Conservation (phyloP, 768 basidiomycete genomes). For the Cystofilobasidium ferigula region DNA sequence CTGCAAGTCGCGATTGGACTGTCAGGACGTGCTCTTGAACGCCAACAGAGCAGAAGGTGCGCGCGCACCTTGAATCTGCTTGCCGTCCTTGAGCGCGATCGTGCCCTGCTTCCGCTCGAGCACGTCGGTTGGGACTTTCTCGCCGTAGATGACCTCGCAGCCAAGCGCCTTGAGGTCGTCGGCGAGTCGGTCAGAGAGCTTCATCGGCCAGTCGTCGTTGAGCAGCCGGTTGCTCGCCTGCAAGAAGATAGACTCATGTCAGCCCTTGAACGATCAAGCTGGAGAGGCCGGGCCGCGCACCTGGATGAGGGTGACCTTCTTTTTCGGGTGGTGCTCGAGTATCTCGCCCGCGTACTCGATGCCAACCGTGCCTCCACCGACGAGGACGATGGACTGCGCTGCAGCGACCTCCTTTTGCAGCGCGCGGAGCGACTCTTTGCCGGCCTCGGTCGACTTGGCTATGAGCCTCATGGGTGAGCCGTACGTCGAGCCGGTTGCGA, state of each 20-base stretch:
- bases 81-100: conserved; percentile 4
- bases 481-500: conserved; percentile 24
- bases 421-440: neutral
- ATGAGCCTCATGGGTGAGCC: conserved; percentile 2
- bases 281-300: neutral
- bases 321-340: conserved; percentile 33
- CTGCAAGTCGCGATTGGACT: neutral
- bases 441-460: neutral
- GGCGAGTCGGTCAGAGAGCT: conserved; percentile 1
- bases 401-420: conserved; percentile 3
- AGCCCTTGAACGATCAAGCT: neutral
- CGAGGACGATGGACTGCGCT: conserved; percentile 33
- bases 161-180: conserved; percentile 1
- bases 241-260: neutral
- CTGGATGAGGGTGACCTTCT: conserved; percentile 13
- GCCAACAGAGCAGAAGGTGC: neutral
- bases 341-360: conserved; percentile 37
- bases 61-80: neutral
- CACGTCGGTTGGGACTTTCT: neutral
- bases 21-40: too few relatives aligned
- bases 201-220: conserved; percentile 4
- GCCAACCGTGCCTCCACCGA: conserved; percentile 41
- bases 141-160: neutral
- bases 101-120: conserved; percentile 3
- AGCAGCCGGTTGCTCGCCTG: conserved; percentile 11